Evolutionary conservation across 768 basidiomycete genomes (phyloP).

Genomic region (Mycena albidolilacea): DNA sequence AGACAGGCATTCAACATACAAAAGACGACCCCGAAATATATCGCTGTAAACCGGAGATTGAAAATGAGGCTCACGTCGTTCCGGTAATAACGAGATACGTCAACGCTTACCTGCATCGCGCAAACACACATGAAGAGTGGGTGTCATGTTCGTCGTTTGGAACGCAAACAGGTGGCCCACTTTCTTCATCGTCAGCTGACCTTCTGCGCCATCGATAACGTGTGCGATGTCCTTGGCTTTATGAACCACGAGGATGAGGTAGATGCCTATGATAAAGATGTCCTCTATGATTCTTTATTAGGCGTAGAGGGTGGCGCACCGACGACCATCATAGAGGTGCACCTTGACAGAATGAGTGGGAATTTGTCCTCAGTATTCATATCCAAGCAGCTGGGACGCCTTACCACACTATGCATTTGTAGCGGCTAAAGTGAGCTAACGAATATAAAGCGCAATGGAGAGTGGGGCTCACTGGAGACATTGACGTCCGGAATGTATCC

Average conservation of each 20-base stretch:
- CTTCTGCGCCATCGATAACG: conserved; percentile 22
- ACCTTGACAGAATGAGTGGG: conserved; percentile 16
- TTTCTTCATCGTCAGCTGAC: conserved; percentile 22
- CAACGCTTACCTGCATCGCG: conserved; percentile 24
- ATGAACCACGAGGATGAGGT: conserved; percentile 20
- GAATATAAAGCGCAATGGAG: conserved; percentile 19
- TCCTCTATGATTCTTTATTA: conserved; percentile 21
- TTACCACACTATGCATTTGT: conserved; percentile 26
- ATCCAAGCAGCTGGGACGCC: conserved; percentile 19
- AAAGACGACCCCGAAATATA: conserved; percentile 21
- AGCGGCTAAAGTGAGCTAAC: conserved; percentile 12
- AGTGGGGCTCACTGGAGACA: conserved; percentile 23
- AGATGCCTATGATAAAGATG: conserved; percentile 24
- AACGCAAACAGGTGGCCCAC: conserved; percentile 16
- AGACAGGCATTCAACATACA: conserved; percentile 3
- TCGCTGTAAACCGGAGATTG: conserved; percentile 14
- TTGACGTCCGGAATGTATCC: conserved; percentile 26
- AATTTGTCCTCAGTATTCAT: conserved; percentile 15
- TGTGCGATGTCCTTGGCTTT: conserved; percentile 24
- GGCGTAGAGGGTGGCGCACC: conserved; percentile 17
- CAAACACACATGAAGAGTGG: conserved; percentile 24
- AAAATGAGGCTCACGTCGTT: conserved; percentile 13
- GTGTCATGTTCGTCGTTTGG: conserved; percentile 21
- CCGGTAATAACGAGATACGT: conserved; percentile 4
- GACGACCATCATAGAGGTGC: conserved; percentile 27